A percentile compares a stretch with the other conserved stretches of the same genome.
Conservation (phyloP, 257 asterid species). For the Leptodermis oblonga region DNA sequence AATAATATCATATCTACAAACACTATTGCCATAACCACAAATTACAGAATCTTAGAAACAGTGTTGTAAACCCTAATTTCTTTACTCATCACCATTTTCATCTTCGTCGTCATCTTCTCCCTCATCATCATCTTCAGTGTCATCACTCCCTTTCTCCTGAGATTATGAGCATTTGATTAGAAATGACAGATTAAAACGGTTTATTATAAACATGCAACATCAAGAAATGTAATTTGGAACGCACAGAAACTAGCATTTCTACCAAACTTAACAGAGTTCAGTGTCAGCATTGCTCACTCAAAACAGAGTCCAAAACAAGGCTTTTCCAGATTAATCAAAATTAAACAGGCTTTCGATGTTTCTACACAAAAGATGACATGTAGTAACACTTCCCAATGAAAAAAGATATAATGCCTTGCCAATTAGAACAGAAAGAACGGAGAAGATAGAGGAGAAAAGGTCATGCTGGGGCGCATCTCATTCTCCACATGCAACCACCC, state of each 20-base stretch:
- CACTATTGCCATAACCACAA: slow-evolving; percentile 3
- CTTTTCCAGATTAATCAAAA: neutral
- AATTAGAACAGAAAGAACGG: neutral
- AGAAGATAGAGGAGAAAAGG: neutral
- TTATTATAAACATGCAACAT: neutral
- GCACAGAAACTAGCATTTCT: neutral
- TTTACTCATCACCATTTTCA: slow-evolving; percentile 43
- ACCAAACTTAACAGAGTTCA: neutral
- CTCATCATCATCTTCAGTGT: slow-evolving; percentile 29
- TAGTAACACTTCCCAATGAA: too few relatives aligned
- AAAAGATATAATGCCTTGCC: neutral
- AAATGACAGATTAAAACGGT: neutral
- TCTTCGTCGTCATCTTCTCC: slow-evolving; percentile 37
- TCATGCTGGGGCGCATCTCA: neutral
- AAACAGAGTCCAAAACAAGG: neutral
- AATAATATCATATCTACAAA: slow-evolving; percentile 20
- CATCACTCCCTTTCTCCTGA: slow-evolving; percentile 61
- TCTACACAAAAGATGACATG: neutral
- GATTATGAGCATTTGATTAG: neutral
- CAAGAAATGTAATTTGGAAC: neutral
- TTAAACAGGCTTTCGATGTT: neutral
- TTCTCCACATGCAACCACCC: neutral
- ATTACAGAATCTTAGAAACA: slow-evolving; percentile 1
- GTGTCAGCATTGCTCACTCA: neutral
- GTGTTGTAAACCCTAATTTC: neutral